Conservation (phyloP, 2,329 filamentous ascomycete genomes). For the Elsinoe perseae region DNA sequence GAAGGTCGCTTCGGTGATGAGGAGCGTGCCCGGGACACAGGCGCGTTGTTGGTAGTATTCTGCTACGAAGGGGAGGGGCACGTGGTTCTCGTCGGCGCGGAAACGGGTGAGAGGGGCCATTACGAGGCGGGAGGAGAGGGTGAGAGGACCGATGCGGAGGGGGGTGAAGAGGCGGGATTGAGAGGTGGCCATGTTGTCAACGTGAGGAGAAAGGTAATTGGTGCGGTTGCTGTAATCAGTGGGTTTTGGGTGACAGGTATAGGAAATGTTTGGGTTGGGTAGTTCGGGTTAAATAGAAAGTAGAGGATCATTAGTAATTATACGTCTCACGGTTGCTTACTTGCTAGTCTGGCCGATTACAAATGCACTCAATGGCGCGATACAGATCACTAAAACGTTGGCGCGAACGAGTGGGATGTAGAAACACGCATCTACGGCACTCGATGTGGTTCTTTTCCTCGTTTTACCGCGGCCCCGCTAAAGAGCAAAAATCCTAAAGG, state of each 20-base stretch:
- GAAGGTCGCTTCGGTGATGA: constrained; percentile 53
- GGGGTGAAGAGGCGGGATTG: constrained; percentile 32
- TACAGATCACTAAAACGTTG: constrained; percentile 3
- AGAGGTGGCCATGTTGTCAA: constrained; percentile 6
- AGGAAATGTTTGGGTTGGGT: background rate
- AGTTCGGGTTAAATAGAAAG: background rate
- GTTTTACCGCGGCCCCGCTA: background rate
- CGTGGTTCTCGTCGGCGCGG: constrained; percentile 42
- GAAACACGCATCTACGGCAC: background rate
- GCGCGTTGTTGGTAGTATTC: constrained; percentile 20
- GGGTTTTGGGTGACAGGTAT: too few species aligned
- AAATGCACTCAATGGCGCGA: constrained; percentile 2
- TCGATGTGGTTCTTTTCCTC: background rate
- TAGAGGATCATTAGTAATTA: background rate
- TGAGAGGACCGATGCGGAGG: constrained; percentile 35
- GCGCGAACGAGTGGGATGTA: background rate
- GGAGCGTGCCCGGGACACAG: constrained; percentile 44
- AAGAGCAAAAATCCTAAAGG: background rate
- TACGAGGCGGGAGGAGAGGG: constrained; percentile 42
- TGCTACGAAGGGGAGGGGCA: constrained; percentile 27
- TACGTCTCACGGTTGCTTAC: background rate
- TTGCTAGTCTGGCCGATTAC: constrained; percentile 1
- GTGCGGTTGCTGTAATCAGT: too few species aligned
- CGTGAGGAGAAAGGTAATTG: background rate
- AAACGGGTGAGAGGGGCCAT: constrained; percentile 52